Evolutionary conservation across 495 filamentous ascomycete species (phyloP).

Genomic region (Pseudoneurospora amorphoporcata): DNA sequence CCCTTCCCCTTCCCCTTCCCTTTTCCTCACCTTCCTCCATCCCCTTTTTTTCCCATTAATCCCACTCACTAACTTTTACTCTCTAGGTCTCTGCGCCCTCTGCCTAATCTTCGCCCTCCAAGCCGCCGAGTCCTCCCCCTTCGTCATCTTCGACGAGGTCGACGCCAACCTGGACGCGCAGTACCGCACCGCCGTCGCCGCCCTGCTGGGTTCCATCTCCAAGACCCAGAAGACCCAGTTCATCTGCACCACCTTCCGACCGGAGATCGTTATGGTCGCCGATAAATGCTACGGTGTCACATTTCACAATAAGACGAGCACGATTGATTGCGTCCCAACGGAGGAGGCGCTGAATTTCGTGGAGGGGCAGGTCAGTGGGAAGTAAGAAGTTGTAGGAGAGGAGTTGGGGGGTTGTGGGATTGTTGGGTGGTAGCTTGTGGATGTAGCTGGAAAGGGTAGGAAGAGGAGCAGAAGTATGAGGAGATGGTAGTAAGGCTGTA

Average conservation of each 20-base stretch:
- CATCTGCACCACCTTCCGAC: constrained; percentile 90
- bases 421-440: background rate
- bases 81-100: constrained; percentile 76
- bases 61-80: too few species aligned
- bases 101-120: constrained; percentile 98
- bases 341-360: constrained; percentile 91
- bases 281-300: constrained; percentile 97
- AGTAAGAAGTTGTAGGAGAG: background rate
- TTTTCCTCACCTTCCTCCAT: background rate
- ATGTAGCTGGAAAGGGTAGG: background rate
- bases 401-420: too few species aligned
- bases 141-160: constrained; percentile 99
- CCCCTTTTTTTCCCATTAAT: background rate
- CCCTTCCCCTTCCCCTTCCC: background rate
- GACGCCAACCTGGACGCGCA: constrained; percentile 97
- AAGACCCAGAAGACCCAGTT: constrained; percentile 52
- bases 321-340: constrained; percentile 76
- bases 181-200: constrained; percentile 88
- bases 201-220: constrained; percentile 73
- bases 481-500: background rate
- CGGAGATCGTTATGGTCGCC: constrained; percentile 89
- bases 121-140: constrained; percentile 90
- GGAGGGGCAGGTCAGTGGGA: constrained; percentile 50
- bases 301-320: constrained; percentile 86
- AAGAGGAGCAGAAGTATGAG: background rate